Evolutionary conservation across 768 basidiomycete genomes (phyloP).

Genomic region (Pleurotus giganteus): DNA sequence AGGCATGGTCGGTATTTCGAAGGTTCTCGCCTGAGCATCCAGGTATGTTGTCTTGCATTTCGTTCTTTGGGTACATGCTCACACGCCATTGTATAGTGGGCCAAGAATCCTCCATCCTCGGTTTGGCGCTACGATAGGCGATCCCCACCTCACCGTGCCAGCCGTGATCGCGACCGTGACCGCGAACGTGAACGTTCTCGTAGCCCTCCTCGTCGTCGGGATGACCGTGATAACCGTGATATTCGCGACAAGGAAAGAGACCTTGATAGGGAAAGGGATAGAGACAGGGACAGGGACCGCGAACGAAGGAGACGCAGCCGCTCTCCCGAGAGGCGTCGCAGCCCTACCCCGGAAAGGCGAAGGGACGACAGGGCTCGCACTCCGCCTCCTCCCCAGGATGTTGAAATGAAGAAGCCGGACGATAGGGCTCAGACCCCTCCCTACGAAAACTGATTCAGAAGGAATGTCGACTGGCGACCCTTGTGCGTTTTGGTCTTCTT

Average conservation of each 20-base stretch:
- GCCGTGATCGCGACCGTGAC: slow-evolving; percentile 31
- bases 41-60: slow-evolving; percentile 39
- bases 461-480: background rate
- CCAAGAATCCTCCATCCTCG: slow-evolving; percentile 80
- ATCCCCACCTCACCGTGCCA: slow-evolving; percentile 34
- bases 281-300: slow-evolving; percentile 35
- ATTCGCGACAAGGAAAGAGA: slow-evolving; percentile 37
- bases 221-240: slow-evolving; percentile 31
- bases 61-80: background rate
- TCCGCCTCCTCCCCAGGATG: slow-evolving; percentile 44
- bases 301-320: slow-evolving; percentile 51
- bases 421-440: slow-evolving; percentile 60
- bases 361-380: slow-evolving; percentile 52
- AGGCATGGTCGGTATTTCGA: slow-evolving; percentile 81
- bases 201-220: slow-evolving; percentile 47
- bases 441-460: slow-evolving; percentile 45
- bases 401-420: slow-evolving; percentile 44
- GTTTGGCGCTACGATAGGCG: slow-evolving; percentile 76
- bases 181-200: slow-evolving; percentile 45
- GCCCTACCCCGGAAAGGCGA: slow-evolving; percentile 39
- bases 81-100: slow-evolving; percentile 52
- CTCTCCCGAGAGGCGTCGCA: slow-evolving; percentile 42
- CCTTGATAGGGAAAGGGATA: slow-evolving; percentile 34
- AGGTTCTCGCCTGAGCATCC: slow-evolving; percentile 71
- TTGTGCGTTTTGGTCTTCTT: background rate